Percentiles rank a stretch among this genome's conserved stretches.
Evolutionary conservation across 306 rosid genomes (phyloP).

Genomic region (Pachyrhizus erosus): DNA sequence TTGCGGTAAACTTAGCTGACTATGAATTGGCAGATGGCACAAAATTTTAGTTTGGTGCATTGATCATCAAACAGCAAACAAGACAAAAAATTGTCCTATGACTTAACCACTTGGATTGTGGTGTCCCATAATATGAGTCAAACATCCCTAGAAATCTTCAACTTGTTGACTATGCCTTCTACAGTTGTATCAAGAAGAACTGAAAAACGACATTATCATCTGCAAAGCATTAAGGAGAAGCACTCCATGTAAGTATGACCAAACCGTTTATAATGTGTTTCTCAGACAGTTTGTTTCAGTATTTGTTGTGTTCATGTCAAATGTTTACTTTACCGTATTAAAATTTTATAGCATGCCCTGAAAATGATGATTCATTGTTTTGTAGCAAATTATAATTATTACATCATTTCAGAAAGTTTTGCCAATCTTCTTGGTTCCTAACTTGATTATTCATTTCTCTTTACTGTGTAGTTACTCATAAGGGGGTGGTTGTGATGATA

Average conservation of each 20-base stretch:
- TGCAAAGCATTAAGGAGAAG: neutral
- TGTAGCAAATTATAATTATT: neutral
- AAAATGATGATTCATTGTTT: neutral
- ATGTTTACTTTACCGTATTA: neutral
- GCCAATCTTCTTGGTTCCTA: neutral
- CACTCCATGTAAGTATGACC: neutral
- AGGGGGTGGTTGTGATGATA: neutral
- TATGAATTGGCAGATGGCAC: neutral
- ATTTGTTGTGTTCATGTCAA: neutral
- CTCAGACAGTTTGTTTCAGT: neutral
- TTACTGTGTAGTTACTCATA: neutral
- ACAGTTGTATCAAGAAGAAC: neutral
- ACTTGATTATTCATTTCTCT: neutral
- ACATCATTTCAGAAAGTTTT: neutral
- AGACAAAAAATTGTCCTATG: neutral
- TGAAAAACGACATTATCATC: neutral
- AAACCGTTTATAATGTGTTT: neutral
- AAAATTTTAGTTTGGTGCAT: neutral
- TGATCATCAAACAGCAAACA: neutral
- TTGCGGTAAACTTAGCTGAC: neutral
- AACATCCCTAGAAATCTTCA: neutral
- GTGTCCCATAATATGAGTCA: too few relatives aligned
- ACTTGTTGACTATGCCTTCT: neutral
- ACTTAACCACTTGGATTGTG: too few relatives aligned
- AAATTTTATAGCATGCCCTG: neutral